Percentiles rank a stretch among this genome's conserved stretches.
Conservation (phyloP, 306 rosid genomes). For the Luffa aegyptiaca region DNA sequence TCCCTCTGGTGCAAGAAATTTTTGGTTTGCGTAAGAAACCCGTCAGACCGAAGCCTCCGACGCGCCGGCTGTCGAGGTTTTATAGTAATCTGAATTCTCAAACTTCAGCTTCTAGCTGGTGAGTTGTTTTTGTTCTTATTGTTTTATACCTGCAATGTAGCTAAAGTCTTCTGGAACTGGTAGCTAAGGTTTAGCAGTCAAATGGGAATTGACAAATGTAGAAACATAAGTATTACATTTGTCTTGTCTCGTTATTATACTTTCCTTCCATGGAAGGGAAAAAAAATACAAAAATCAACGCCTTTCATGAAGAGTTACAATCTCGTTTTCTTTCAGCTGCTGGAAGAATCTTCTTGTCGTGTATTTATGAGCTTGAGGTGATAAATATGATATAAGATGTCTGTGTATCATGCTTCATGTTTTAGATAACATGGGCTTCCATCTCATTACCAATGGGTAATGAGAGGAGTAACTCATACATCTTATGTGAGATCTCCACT, state of each 20-base stretch:
- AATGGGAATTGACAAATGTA: neutral
- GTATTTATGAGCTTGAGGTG: neutral
- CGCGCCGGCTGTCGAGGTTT: slow-evolving; percentile 55
- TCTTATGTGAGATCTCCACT: too few relatives aligned
- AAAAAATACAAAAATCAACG: neutral
- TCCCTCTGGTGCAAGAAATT: slow-evolving; percentile 82
- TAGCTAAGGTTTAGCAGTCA: neutral
- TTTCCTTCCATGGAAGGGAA: neutral
- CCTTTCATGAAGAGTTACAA: neutral
- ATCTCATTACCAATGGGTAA: too few relatives aligned
- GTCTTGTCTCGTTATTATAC: neutral
- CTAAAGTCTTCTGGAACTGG: neutral
- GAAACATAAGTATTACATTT: neutral
- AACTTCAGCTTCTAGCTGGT: slow-evolving; percentile 36
- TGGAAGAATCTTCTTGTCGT: neutral
- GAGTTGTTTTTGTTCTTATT: neutral
- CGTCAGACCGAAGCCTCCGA: slow-evolving; percentile 38
- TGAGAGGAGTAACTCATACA: too few relatives aligned
- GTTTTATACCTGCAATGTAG: neutral
- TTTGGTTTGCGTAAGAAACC: slow-evolving; percentile 65
- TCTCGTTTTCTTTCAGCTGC: neutral
- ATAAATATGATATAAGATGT: neutral
- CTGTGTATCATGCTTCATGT: neutral
- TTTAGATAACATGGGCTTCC: too few relatives aligned
- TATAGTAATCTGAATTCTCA: slow-evolving; percentile 37